Evolutionary conservation across 2,329 filamentous ascomycete genomes (phyloP), one percentile per base, ranked within the genome.

Genomic region (Aurifilum marmelostoma): DNA sequence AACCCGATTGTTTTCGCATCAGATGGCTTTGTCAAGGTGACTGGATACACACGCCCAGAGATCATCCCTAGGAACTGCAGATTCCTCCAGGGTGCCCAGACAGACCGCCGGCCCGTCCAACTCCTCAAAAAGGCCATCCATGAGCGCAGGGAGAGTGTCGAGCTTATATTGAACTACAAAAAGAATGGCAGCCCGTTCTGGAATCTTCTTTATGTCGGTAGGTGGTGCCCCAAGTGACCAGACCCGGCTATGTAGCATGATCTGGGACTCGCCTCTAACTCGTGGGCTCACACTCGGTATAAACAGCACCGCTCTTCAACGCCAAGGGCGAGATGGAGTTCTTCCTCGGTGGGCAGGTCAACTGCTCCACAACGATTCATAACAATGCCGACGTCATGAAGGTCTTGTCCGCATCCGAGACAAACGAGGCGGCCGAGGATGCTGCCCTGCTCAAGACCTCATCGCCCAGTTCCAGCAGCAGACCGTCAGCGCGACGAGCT

Each of bases 271-370:
- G 41, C 11, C 43, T 47, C 43, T 47, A 47, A 47, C 43, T 47
- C 21, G 21, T 47, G 21, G 41, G 16, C n/a, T n/a, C 21, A 9
- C 21, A 8, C 24, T 7, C 27, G 27, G 24, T 32, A 34, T 34
- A 8, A 9, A 24, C 32, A 69, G 67, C 67, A 63, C 87, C 88
- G 0, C 76, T 90, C 0, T 78, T 81, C 32, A 83, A 87, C 68
- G 75, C 77, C 0, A 72, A 79, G 0, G 86, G 86, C 3, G 81
- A 81, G 9, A 75, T 85, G 1, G 79, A 79, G 0, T 88, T 84
- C 75, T 87, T 84, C 72, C 79, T 90, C 21, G 86, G 85, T 0
- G 86, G 83, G 0, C 85, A 89, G 71, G 82, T 89, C 65, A 85
- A 89, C 71, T 83, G 87, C 18, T 87, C 86, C 0, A 84, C 85